These are phyloP conservation scores for Gynochthodes officinalis DNA, from an alignment of 257 asterid species.

Conservation along the genomic window DNA sequence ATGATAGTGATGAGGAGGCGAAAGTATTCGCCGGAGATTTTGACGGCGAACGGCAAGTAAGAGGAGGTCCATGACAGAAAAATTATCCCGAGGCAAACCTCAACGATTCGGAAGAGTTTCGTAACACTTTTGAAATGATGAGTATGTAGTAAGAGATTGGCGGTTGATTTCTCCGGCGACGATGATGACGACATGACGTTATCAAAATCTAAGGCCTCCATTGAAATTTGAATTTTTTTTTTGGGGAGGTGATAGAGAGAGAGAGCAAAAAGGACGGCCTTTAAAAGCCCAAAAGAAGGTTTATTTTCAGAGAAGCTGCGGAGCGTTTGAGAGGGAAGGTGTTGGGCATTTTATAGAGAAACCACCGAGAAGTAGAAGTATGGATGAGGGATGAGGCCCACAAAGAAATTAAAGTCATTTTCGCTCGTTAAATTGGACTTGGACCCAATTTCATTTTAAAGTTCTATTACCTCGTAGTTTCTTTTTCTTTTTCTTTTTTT, in stretches of 20 bases:
- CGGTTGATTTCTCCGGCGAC: constrained; percentile 20
- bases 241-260: neutral
- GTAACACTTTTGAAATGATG: constrained; percentile 34
- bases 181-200: constrained; percentile 7
- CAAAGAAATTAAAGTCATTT: constrained; percentile 3
- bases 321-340: constrained; percentile 22
- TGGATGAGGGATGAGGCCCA: neutral
- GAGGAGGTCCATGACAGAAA: constrained; percentile 45
- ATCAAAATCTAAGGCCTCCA: constrained; percentile 33
- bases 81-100: constrained; percentile 33
- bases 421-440: neutral
- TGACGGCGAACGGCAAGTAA: constrained; percentile 54
- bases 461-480: neutral
- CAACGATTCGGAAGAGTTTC: constrained; percentile 51
- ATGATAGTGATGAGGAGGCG: constrained; percentile 37
- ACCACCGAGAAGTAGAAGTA: neutral
- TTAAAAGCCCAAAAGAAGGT: neutral
- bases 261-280: neutral
- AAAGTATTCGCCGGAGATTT: constrained; percentile 52
- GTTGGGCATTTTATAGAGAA: constrained; percentile 17
- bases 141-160: constrained; percentile 9
- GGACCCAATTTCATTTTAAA: neutral
- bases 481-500: too few species aligned
- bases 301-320: neutral
- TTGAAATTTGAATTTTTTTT: constrained; percentile 12